Conservation (phyloP, 192 early-diverging fungal genomes). For the Umbelopsis sp. region DNA sequence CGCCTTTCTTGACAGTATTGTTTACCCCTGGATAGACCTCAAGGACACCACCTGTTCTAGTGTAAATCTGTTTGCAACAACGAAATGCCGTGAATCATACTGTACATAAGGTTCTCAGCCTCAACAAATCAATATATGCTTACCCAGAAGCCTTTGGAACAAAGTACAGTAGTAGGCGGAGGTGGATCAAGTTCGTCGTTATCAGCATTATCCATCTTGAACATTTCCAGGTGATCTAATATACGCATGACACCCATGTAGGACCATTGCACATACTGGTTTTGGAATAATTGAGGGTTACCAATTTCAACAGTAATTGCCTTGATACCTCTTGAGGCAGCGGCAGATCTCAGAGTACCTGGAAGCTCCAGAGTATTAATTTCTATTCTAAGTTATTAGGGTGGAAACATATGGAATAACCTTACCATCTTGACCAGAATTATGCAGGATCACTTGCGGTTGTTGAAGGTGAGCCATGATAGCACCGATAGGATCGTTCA, state of each 20-base stretch:
- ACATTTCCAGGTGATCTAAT: constrained; percentile 64
- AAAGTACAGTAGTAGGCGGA: constrained; percentile 35
- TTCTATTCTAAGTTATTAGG: not conserved
- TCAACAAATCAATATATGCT: not conserved
- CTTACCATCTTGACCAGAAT: constrained; percentile 70
- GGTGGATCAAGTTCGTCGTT: constrained; percentile 8
- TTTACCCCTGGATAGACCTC: constrained; percentile 84
- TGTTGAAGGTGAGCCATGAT: constrained; percentile 85
- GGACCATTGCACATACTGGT: constrained; percentile 77
- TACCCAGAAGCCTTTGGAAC: constrained; percentile 41
- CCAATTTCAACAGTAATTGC: constrained; percentile 95
- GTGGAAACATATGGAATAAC: not conserved
- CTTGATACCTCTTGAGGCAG: constrained; percentile 70
- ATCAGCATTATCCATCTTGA: constrained; percentile 30
- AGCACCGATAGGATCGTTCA: constrained; percentile 72
- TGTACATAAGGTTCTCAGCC: not conserved
- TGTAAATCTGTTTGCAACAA: constrained; percentile 76
- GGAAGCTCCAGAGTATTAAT: not conserved
- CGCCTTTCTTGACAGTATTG: constrained; percentile 79
- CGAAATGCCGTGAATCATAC: not conserved
- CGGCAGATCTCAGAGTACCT: constrained; percentile 85
- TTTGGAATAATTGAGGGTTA: constrained; percentile 85
- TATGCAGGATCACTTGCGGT: constrained; percentile 75
- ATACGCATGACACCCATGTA: constrained; percentile 70
- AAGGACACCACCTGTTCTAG: constrained; percentile 82